Base-by-base conservation (phyloP, 768 basidiomycete genomes). In the Termitomyces sp. region DNA sequence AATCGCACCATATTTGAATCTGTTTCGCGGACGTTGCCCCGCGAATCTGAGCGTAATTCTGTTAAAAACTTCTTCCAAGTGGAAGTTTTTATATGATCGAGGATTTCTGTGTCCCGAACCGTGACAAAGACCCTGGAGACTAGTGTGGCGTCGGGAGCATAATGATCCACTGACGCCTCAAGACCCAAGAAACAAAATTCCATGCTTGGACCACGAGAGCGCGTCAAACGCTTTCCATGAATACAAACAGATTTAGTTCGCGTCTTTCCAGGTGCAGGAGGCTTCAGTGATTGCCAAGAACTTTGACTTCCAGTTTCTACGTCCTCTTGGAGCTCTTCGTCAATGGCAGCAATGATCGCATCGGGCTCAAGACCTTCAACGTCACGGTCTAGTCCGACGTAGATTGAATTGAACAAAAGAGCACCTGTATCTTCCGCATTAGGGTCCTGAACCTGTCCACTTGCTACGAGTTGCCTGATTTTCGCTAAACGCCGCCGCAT, bases 61-160 rank as follows among this genome's bases (percentile, higher is more conserved):
- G 94, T 95, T 58, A 99, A 74, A 70, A 99, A 98, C 70, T 96
- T 98, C 74, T 87, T 90, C 97, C 97, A 99, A 0, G 97, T 98
- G 9, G 94, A 98, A 0, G 94, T 95, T 76, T 92, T 94, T 78
- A 99, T 94, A 67, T 97, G 95, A 70, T 99, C 97, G 52, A 98
- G 74, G 58, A 98, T 97, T 71, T 97, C 93, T 20, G 93, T 65
- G 60, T 92, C 84, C 57, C 73, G 80, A 52, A 94, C 77, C 11
- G 85, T 85, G 14, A 83, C 80, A 48, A 90, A 78, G 1, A 84
- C 80, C 53, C 88, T 78, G 2, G 88, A 88, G 9, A 87, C 84
- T 24, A 87, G 67, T 0, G 80, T 70, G 45, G 80, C 79, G 11
- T 78, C 74, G 5, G 83, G 78, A 9, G 69, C 70, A 65, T 85